A percentile compares a stretch with the other conserved stretches of the same genome.
Evolutionary conservation across 106 monocot genomes (phyloP).

Genomic region (Allium fistulosum): DNA sequence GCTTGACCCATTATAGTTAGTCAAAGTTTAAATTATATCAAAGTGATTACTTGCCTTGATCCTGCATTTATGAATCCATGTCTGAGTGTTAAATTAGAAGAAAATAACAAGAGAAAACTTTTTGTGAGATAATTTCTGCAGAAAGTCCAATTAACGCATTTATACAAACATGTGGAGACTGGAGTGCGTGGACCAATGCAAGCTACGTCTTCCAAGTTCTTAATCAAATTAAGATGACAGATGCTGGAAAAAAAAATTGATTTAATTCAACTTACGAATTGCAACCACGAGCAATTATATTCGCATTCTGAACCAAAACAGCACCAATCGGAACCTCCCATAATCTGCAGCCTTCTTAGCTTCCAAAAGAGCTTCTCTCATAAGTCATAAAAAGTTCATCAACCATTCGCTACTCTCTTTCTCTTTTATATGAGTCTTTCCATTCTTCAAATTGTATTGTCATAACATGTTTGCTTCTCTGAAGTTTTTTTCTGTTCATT

Average conservation of each 20-base stretch:
- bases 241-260: too few relatives aligned
- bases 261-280: constrained; percentile 49
- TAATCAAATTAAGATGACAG: too few relatives aligned
- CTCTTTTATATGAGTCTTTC: constrained; percentile 71
- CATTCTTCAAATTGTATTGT: constrained; percentile 71
- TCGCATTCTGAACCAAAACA: constrained; percentile 79
- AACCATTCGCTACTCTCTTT: constrained; percentile 50
- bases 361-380: constrained; percentile 88
- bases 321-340: constrained; percentile 99
- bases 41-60: too few relatives aligned
- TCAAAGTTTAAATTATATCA: too few relatives aligned
- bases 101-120: too few relatives aligned
- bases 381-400: constrained; percentile 98
- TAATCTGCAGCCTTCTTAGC: constrained; percentile 77
- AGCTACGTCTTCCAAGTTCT: too few relatives aligned
- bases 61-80: too few relatives aligned
- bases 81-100: too few relatives aligned
- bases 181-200: too few relatives aligned
- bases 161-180: too few relatives aligned
- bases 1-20: not conserved
- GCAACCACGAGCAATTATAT: constrained; percentile 77
- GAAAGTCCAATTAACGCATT: too few relatives aligned
- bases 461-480: constrained; percentile 56
- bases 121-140: too few relatives aligned
- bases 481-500: constrained; percentile 55